Conservation (phyloP, 2,329 filamentous ascomycete species). For the Chalara sp. region DNA sequence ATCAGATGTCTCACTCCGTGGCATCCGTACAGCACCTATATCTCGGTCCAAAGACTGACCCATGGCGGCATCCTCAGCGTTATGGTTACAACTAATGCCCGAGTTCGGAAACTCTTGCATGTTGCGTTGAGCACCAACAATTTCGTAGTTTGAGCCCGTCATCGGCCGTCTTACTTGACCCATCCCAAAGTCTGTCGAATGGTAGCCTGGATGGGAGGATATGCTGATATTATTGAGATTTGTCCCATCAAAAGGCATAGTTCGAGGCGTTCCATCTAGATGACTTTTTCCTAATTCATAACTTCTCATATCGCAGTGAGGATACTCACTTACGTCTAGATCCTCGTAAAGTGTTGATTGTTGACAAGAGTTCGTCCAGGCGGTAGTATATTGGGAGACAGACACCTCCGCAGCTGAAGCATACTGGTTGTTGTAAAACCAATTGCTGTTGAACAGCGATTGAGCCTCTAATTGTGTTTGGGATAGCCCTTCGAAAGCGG, state of each 20-base stretch:
- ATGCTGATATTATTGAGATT: too few species aligned
- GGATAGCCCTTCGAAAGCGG: constrained; percentile 22
- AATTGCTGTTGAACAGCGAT: background rate
- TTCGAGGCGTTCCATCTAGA: background rate
- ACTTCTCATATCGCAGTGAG: too few species aligned
- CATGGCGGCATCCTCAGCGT: constrained; percentile 11
- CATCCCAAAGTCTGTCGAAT: too few species aligned
- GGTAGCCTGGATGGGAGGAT: too few species aligned
- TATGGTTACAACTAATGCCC: constrained; percentile 16
- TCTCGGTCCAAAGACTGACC: background rate
- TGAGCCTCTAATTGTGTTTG: constrained; percentile 15
- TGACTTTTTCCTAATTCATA: too few species aligned
- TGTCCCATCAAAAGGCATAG: background rate
- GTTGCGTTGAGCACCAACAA: constrained; percentile 8
- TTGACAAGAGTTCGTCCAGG: constrained; percentile 6
- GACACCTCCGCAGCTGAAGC: constrained; percentile 8
- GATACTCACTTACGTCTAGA: too few species aligned
- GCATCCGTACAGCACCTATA: background rate
- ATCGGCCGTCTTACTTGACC: too few species aligned
- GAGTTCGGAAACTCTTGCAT: constrained; percentile 10
- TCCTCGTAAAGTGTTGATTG: too few species aligned
- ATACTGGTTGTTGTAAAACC: background rate
- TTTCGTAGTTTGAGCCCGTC: too few species aligned
- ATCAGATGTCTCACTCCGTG: constrained; percentile 17
- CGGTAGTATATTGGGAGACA: constrained; percentile 12